Percentiles rank a stretch among this genome's conserved stretches.
phyloP scores from a whole-genome alignment of 1,284 basidiomycete genomes.

The Exsudoporus floridanus region DNA sequence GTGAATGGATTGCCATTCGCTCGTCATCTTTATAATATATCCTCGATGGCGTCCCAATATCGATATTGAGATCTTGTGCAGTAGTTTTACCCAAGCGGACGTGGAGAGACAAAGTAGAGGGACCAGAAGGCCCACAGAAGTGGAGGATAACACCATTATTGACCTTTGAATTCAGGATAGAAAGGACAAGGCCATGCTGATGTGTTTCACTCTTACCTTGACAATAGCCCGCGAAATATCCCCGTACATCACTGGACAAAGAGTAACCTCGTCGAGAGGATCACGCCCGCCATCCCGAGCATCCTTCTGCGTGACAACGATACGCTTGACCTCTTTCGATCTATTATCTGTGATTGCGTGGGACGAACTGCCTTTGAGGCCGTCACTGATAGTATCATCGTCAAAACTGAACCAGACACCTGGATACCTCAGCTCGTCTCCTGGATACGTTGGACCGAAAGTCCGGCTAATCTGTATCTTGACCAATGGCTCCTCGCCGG shows the following conservation, averaged over 20 bases:
- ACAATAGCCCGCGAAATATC: constrained; percentile 66
- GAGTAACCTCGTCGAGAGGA: constrained; percentile 64
- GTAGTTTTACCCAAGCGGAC: constrained; percentile 78
- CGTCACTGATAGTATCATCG: constrained; percentile 58
- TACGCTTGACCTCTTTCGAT: constrained; percentile 70
- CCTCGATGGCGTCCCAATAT: constrained; percentile 76
- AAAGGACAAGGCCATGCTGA: neutral
- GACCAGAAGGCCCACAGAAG: constrained; percentile 56
- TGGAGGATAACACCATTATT: constrained; percentile 70
- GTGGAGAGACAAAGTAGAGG: constrained; percentile 45
- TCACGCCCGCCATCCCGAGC: constrained; percentile 56
- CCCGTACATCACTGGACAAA: constrained; percentile 65
- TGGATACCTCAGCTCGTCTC: constrained; percentile 76
- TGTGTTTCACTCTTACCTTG: constrained; percentile 46
- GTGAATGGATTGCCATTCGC: constrained; percentile 77
- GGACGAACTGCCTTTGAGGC: constrained; percentile 42
- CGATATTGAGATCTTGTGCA: constrained; percentile 75
- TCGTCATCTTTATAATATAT: constrained; percentile 86
- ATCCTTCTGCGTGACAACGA: constrained; percentile 70
- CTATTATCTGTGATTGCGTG: constrained; percentile 51
- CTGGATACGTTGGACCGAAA: constrained; percentile 84
- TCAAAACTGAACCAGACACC: constrained; percentile 82
- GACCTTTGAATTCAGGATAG: constrained; percentile 45
- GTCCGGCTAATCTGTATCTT: constrained; percentile 68
- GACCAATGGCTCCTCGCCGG: constrained; percentile 55